Base-by-base conservation (phyloP, 257 asterid species). In the Lavandula angustifolia region DNA sequence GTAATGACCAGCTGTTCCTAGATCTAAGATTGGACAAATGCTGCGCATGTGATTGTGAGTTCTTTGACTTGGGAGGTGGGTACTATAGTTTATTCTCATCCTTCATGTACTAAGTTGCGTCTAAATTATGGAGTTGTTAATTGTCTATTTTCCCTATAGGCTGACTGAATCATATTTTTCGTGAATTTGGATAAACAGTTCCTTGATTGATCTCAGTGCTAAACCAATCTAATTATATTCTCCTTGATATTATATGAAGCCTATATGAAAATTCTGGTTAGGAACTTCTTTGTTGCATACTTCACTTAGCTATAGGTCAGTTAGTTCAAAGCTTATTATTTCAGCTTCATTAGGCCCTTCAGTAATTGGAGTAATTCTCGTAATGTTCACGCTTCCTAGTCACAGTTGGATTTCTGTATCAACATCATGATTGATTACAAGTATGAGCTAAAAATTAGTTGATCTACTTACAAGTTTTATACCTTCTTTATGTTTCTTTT, bases 401-500 rank as follows among this genome's bases (percentile, higher is more conserved):
- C 54, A 29, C 54, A 14, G 31, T 42, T 58, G 46, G 50, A 9
- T 58, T 46, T 49, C 9, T 37, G 2, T 64, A 37, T 50, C 50
- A 64, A 18, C 27, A 16, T 63, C 37, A 63, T 51, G 40, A 35
- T 14, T 53, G 33, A 48, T 38, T 12, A 44, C 16, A 35, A 43
- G 17, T 18, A 34, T 69, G 37, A 42, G 12, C 37, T 37, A 55
- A 60, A 53, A 55, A 12, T 67, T 18, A 44, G 56, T 14, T 40
- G 41, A 52, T 33, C 50, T 54, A n/a, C 55, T 22, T 41, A 50
- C 16, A 22, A 3, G 40, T 53, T 57, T 7, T 37, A 43, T 67
- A 59, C 40, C 40, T 56, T 68, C 11, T 41, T 40, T 58, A 55
- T 57, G 35, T 18, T 78, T 63, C 69, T 17, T 66, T 56, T 60